A percentile compares a stretch with the other conserved stretches of the same genome.
These are phyloP conservation scores for Sinapis alba DNA, from an alignment of 441 rosid genomes.

Conservation along the genomic window DNA sequence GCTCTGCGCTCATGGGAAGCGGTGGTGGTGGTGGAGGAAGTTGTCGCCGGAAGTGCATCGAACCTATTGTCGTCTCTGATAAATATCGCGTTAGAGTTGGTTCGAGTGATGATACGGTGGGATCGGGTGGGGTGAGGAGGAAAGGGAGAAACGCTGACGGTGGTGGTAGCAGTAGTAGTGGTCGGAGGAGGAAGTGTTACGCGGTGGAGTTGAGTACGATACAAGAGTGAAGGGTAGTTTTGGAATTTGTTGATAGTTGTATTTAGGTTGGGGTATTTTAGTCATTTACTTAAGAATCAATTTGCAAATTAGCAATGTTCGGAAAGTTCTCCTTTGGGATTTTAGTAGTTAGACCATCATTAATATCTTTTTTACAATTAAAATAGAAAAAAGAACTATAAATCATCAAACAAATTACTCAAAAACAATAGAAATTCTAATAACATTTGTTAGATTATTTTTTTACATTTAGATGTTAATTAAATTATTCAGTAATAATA, in stretches of 20 bases:
- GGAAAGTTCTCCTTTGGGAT: constrained; percentile 24
- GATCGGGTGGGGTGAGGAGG: constrained; percentile 34
- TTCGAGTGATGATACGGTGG: constrained; percentile 33
- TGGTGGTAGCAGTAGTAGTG: constrained; percentile 39
- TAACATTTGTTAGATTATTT: background rate
- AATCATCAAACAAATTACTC: background rate
- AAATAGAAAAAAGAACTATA: background rate
- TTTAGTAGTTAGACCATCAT: background rate
- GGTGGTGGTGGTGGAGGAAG: constrained; percentile 45
- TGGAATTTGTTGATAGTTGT: constrained; percentile 28
- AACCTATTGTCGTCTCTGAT: constrained; percentile 37
- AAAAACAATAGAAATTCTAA: background rate
- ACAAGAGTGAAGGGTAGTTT: constrained; percentile 65
- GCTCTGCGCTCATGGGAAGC: constrained; percentile 72
- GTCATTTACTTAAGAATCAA: constrained; percentile 12
- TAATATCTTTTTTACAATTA: background rate
- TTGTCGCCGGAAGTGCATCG: constrained; percentile 39
- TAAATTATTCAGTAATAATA: background rate
- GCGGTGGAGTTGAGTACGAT: constrained; percentile 65
- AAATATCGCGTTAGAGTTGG: constrained; percentile 29
- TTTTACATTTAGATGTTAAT: background rate
- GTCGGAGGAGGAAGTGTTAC: constrained; percentile 45
- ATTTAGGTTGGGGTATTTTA: constrained; percentile 28
- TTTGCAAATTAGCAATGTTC: constrained; percentile 33
- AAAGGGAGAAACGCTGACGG: constrained; percentile 26